Evolutionary conservation across 2,329 filamentous ascomycete species (phyloP), one percentile per base, ranked within the genome.

Genomic region (Didymella exigua): DNA sequence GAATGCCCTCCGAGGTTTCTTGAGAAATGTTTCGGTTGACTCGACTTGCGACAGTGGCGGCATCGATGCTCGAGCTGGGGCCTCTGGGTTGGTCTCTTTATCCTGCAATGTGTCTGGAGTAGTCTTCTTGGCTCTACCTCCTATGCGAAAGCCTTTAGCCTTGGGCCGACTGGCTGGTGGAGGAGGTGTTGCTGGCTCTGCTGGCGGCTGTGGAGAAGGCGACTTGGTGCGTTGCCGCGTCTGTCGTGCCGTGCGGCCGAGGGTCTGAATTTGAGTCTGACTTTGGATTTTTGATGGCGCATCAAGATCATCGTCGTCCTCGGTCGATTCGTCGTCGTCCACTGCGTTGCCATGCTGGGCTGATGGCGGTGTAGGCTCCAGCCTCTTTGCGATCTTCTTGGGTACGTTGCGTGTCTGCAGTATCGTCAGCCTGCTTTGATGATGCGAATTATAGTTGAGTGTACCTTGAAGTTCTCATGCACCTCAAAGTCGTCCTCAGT

Each of bases 301-400:
- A 60, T 78, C 76, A 10, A 78, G 67, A 45, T 79, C 76, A 4
- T 76, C 74, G 21, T 77, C 76, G 41, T 74, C 76, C 5, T 73
- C 71, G 16, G 73, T 75, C 9, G 56, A 51, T 7, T 57, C 62
- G 21, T 56, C 60, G 14, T 60, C 61, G 18, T 52, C 60, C 3
- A 24, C 38, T 26, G 37, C 47, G 23, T 27, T 41, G 9, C 44
- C 37, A 3, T 44, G 43, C 6, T 31, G 31, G n/a, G 44, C n/a
- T 19, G 33, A 26, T 2, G 36, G 9, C 0, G 41, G 40, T 38
- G 26, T 26, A 13, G 46, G 44, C 19, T 30, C 37, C 7, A 37
- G 27, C 7, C 41, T 8, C 2, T 49, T 47, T 27, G 34, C 37
- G 10, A 42, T 8, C 16, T 47, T 57, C 16, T 21, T 36, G 18